Evolutionary conservation across 768 basidiomycete genomes (phyloP), one percentile per base, ranked within the genome.

Genomic region (Asterophora lycoperdoides): DNA sequence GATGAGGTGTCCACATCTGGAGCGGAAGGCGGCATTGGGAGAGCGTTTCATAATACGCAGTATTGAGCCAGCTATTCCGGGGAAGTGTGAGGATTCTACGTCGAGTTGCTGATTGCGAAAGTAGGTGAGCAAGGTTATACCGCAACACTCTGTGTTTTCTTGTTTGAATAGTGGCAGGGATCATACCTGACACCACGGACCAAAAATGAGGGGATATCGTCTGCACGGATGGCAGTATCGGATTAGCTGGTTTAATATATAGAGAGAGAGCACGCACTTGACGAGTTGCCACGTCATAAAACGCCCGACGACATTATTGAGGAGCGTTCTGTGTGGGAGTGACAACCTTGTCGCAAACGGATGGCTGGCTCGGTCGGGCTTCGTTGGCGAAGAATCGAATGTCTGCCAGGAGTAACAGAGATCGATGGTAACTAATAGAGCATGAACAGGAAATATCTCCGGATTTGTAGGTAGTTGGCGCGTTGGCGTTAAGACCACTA

Each of bases 121-220:
- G 34, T 4, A 41, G 50, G 44, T 26, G 6, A 36, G 20, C 5
- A n/a, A 38, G 14, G 36, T 29, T 7, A 29, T 20, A 37, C 11
- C 11, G 8, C 18, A 45, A 14, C 28, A 23, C 17, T 42, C 29
- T 3, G 30, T 20, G 19, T 32, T 32, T 41, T 39, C 38, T 49
- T 46, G 46, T 49, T 52, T 40, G 47, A 37, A 44, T 23, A 23
- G 23, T 23, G 23, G 6, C 9, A 18, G 15, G 19, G 36, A 40
- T 14, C 35, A 61, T 68, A 84, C 87, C 70, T 75, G 74, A 60
- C 74, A 71, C 80, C 81, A 82, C 20, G 72, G 64, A 2, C 89
- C 89, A 61, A 90, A 91, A 48, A 89, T 77, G 33, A 88, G 70
- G 17, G 89, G 89, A 66, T 89, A 89, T 2, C 81, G 80, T 58